Conservation (phyloP, 2,329 filamentous ascomycete genomes). For the Alternaria hordeiaustralica region DNA sequence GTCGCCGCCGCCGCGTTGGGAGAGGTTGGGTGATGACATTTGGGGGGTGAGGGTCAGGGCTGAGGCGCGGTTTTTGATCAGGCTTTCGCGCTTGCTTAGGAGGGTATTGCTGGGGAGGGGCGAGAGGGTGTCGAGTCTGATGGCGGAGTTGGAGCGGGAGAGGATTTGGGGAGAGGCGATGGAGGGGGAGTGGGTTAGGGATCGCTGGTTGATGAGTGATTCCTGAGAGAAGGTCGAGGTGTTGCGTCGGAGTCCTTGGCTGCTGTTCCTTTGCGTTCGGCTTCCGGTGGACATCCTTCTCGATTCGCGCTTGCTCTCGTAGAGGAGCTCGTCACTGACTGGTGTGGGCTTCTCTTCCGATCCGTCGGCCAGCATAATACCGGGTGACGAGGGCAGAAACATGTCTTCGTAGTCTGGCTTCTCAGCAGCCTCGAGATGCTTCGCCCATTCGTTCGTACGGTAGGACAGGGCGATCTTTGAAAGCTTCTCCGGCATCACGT, state of each 20-base stretch:
- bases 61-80: slow-evolving; percentile 53
- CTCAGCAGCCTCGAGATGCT: slow-evolving; percentile 82
- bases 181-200: slow-evolving; percentile 27
- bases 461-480: slow-evolving; percentile 83
- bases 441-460: slow-evolving; percentile 95
- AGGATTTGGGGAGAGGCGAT: slow-evolving; percentile 16
- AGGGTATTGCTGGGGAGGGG: slow-evolving; percentile 54
- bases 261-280: slow-evolving; percentile 26
- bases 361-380: slow-evolving; percentile 45
- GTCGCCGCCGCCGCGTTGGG: slow-evolving; percentile 37
- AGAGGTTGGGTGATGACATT: slow-evolving; percentile 35
- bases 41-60: slow-evolving; percentile 47
- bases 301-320: slow-evolving; percentile 27
- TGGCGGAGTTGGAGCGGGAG: slow-evolving; percentile 32
- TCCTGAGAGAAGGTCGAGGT: slow-evolving; percentile 32
- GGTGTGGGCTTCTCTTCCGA: slow-evolving; percentile 64
- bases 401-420: slow-evolving; percentile 70
- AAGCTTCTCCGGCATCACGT: slow-evolving; percentile 71
- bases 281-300: slow-evolving; percentile 32
- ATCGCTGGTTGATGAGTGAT: slow-evolving; percentile 21
- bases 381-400: slow-evolving; percentile 56
- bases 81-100: slow-evolving; percentile 61
- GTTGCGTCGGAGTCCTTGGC: slow-evolving; percentile 23
- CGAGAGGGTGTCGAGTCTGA: slow-evolving; percentile 22
- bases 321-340: slow-evolving; percentile 35